phyloP scores from a whole-genome alignment of 2,329 filamentous ascomycete genomes.

The Neofusicoccum parvum region DNA sequence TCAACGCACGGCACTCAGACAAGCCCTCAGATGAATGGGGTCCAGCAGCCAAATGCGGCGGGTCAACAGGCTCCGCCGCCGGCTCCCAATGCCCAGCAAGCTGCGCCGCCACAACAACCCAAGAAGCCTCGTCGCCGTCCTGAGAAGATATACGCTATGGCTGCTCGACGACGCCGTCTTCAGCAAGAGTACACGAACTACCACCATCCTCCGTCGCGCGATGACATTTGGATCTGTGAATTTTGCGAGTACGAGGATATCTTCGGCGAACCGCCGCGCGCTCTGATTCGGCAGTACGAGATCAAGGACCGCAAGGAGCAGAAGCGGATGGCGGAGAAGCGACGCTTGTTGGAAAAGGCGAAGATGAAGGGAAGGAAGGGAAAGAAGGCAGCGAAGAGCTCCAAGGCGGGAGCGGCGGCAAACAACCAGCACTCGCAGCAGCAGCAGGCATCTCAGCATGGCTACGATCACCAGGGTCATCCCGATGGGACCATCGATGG shows the following conservation, averaged over 20 bases:
- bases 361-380: constrained; percentile 91
- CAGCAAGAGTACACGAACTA: constrained; percentile 77
- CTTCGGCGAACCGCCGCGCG: constrained; percentile 82
- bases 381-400: constrained; percentile 75
- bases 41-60: constrained; percentile 29
- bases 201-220: constrained; percentile 68
- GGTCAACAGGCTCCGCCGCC: constrained; percentile 34
- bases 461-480: constrained; percentile 15
- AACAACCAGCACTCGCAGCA: constrained; percentile 18
- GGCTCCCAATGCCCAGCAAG: constrained; percentile 40
- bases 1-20: constrained; percentile 60
- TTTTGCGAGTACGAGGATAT: constrained; percentile 98
- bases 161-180: constrained; percentile 75
- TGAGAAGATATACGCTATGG: constrained; percentile 71
- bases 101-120: constrained; percentile 42
- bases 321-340: constrained; percentile 82
- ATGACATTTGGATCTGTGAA: constrained; percentile 93
- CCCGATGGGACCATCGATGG: constrained; percentile 16
- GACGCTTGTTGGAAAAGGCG: constrained; percentile 83
- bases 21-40: constrained; percentile 53
- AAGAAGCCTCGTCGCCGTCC: constrained; percentile 66
- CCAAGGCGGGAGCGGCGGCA: constrained; percentile 33
- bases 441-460: constrained; percentile 7
- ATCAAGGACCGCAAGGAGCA: constrained; percentile 87
- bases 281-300: constrained; percentile 88